Evolutionary conservation across 2,329 filamentous ascomycete genomes (phyloP), one percentile per base, ranked within the genome.

Genomic region (Stemphylium lycopersici): DNA sequence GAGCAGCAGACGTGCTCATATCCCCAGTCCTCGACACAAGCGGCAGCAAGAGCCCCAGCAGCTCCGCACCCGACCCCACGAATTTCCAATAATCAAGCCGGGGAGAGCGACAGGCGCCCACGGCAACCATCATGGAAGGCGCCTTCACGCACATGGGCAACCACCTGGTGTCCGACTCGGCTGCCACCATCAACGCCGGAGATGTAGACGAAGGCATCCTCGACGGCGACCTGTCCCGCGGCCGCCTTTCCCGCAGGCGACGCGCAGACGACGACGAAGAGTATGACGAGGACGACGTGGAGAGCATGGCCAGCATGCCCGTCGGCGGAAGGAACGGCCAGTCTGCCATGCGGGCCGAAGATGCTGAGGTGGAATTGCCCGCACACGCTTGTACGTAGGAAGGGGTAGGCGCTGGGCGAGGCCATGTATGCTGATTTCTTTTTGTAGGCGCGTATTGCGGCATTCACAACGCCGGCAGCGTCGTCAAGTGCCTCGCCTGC

Each of bases 401-500:
- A 29, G n/a, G 15, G 20, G 24, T 31, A 44, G 41, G 38, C 45
- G 34, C 5, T 8, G 24, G 5, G 12, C 12, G 36, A 33, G 18
- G 11, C 31, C 24, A 12, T 42, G 20, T 36, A 32, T 41, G 29
- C 48, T 52, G 16, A 52, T 36, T 18, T 16, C n/a, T 31, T 31
- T n/a, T n/a, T 24, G 13, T 26, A 56, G 53, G 53, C 73, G 95
- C 91, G 34, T 97, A 97, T 77, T 99, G 95, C 75, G 95, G 95
- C 55, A 99, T 99, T 61, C 95, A 99, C 79, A 96, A 96, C 54
- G 89, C 95, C 2, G 89, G 90, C 73, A 95, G 90, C 63, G 96
- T 99, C 52, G 95, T 99, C 67, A 98, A 97, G 79, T 99, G 95
- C 73, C 83, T 99, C 57, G 85, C 88, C 56, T 99, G 95, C 81